Evolutionary conservation across 495 filamentous ascomycete genomes (phyloP).

Genomic region (Hypomontagnella monticulosa): DNA sequence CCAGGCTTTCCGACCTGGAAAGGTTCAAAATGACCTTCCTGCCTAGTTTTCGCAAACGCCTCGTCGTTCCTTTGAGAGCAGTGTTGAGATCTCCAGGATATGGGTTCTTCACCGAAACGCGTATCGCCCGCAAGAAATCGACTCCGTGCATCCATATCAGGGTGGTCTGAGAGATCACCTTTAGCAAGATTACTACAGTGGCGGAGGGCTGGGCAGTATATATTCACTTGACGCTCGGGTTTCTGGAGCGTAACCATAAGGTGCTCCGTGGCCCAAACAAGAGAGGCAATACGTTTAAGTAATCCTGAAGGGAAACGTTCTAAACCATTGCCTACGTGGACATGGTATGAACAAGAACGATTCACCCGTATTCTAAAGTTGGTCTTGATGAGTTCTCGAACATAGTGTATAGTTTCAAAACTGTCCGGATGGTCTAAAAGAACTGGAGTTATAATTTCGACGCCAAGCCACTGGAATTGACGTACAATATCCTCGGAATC

Average conservation of each 20-base stretch:
- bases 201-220: not conserved
- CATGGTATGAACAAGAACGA: slow-evolving; percentile 45
- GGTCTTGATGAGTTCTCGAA: slow-evolving; percentile 21
- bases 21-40: slow-evolving; percentile 5
- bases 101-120: slow-evolving; percentile 15
- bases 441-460: slow-evolving; percentile 18
- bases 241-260: slow-evolving; percentile 45
- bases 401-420: slow-evolving; percentile 15
- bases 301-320: slow-evolving; percentile 35
- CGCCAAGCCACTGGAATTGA: too few relatives aligned
- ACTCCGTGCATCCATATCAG: too few relatives aligned
- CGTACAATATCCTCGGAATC: too few relatives aligned
- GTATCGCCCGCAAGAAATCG: not conserved
- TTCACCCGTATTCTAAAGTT: slow-evolving; percentile 43
- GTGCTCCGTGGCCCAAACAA: slow-evolving; percentile 48
- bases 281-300: slow-evolving; percentile 43
- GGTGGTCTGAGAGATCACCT: not conserved
- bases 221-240: slow-evolving; percentile 11
- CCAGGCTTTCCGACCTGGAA: not conserved
- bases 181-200: not conserved
- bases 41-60: slow-evolving; percentile 8
- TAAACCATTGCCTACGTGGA: slow-evolving; percentile 49
- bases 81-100: slow-evolving; percentile 14
- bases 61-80: not conserved
- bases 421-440: not conserved